These are phyloP conservation scores for Ophiocordyceps camponoti-saundersi DNA, from an alignment of 2,329 filamentous ascomycete genomes.

Conservation along the genomic window DNA sequence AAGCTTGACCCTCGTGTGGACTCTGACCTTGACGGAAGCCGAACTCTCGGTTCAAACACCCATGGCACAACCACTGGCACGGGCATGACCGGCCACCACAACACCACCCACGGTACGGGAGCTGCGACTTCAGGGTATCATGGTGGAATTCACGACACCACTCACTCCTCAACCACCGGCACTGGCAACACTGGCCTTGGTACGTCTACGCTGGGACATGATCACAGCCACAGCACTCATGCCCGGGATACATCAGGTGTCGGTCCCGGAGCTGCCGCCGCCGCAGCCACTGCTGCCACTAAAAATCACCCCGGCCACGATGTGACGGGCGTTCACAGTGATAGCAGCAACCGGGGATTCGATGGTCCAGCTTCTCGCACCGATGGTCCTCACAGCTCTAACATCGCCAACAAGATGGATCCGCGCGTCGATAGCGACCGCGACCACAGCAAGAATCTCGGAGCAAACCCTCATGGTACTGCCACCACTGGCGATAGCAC, in stretches of 20 bases:
- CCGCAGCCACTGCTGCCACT: slow-evolving; percentile 1
- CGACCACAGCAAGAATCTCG: slow-evolving; percentile 19
- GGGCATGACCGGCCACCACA: background rate
- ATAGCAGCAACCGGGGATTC: slow-evolving; percentile 4
- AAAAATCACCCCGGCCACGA: slow-evolving; percentile 19
- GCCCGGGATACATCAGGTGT: slow-evolving; percentile 5
- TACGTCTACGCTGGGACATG: background rate
- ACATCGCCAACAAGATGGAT: slow-evolving; percentile 32
- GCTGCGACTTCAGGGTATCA: background rate
- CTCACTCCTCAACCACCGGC: background rate
- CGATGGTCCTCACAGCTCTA: slow-evolving; percentile 28
- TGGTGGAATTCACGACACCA: background rate
- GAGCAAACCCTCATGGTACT: slow-evolving; percentile 13
- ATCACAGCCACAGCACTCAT: slow-evolving; percentile 16
- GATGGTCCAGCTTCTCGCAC: slow-evolving; percentile 12
- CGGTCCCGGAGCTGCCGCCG: slow-evolving; percentile 6
- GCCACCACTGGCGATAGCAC: slow-evolving; percentile 3
- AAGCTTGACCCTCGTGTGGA: background rate
- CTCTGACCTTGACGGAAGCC: background rate
- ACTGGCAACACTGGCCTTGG: background rate
- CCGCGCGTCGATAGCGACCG: slow-evolving; percentile 37
- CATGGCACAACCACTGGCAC: background rate
- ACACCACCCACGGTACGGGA: background rate
- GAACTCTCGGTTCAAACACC: background rate
- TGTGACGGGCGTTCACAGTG: slow-evolving; percentile 20